Evolutionary conservation across 2,329 filamentous ascomycete species (phyloP).

Genomic region (Pseudogymnoascus verrucosus): DNA sequence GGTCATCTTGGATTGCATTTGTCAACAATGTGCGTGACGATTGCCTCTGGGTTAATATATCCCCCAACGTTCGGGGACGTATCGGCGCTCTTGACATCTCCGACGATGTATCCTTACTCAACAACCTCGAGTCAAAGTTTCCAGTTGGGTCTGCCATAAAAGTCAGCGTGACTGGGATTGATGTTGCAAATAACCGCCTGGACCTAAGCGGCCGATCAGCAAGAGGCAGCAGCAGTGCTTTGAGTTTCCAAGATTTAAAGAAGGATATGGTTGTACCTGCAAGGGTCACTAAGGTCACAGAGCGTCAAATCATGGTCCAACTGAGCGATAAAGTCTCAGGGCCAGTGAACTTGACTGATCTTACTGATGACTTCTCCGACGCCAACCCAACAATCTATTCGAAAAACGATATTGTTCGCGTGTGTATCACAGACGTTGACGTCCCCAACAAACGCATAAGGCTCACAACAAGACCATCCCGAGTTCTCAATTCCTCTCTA

Average conservation of each 20-base stretch:
- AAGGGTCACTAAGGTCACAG: slow-evolving; percentile 76
- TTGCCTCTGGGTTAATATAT: slow-evolving; percentile 83
- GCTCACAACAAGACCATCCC: slow-evolving; percentile 78
- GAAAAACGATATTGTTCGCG: slow-evolving; percentile 80
- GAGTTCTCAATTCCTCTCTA: slow-evolving; percentile 78
- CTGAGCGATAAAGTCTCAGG: slow-evolving; percentile 74
- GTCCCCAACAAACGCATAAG: slow-evolving; percentile 73
- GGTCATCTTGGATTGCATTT: slow-evolving; percentile 69
- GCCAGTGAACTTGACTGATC: slow-evolving; percentile 71
- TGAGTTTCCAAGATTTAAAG: slow-evolving; percentile 65
- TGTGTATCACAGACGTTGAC: slow-evolving; percentile 78
- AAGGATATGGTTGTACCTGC: slow-evolving; percentile 75
- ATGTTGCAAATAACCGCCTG: slow-evolving; percentile 64
- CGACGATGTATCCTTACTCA: slow-evolving; percentile 72
- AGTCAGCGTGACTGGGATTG: slow-evolving; percentile 68
- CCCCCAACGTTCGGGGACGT: slow-evolving; percentile 78
- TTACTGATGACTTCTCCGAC: slow-evolving; percentile 78
- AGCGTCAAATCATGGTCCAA: slow-evolving; percentile 77
- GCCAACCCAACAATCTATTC: slow-evolving; percentile 66
- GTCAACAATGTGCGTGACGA: slow-evolving; percentile 81
- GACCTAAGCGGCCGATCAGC: slow-evolving; percentile 75
- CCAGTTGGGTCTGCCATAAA: slow-evolving; percentile 83
- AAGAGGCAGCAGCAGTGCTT: slow-evolving; percentile 41
- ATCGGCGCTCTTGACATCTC: slow-evolving; percentile 77
- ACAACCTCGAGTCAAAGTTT: slow-evolving; percentile 70